Conservation (phyloP, 345 rosid species). For the Viola odorata region DNA sequence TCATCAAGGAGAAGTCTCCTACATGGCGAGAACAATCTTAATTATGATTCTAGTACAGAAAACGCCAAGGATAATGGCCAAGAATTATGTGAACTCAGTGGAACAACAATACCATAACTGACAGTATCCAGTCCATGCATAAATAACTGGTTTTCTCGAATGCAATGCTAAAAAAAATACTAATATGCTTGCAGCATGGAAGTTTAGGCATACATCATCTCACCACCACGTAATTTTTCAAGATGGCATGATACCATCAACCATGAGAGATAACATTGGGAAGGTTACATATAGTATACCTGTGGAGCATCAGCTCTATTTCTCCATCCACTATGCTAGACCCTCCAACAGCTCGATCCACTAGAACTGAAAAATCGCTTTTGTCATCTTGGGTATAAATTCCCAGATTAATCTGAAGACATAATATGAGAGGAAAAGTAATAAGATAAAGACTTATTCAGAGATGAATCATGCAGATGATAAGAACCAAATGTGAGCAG, state of each 20-base stretch:
- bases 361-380: conserved; percentile 83
- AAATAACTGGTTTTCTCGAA: neutral
- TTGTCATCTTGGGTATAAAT: conserved; percentile 64
- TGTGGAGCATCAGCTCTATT: conserved; percentile 92
- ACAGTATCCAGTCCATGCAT: too few relatives aligned
- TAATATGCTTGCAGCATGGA: neutral
- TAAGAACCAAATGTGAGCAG: too few relatives aligned
- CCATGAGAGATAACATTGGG: conserved; percentile 3
- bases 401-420: conserved; percentile 82
- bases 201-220: neutral
- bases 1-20: conserved; percentile 95
- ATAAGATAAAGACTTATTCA: neutral
- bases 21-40: conserved; percentile 15
- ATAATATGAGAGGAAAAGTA: neutral
- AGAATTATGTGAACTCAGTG: conserved; percentile 2
- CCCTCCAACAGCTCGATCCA: conserved; percentile 89
- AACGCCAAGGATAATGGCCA: neutral
- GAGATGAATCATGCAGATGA: too few relatives aligned
- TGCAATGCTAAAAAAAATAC: neutral
- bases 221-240: too few relatives aligned
- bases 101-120: too few relatives aligned
- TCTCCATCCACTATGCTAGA: conserved; percentile 87
- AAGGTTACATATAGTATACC: conserved; percentile 34
- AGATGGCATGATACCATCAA: neutral
- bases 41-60: conserved; percentile 6